Percentiles rank a stretch among this genome's conserved stretches.
These are phyloP conservation scores for Ustilago shanxiensis DNA, from an alignment of 1,284 basidiomycete species.

Conservation along the genomic window DNA sequence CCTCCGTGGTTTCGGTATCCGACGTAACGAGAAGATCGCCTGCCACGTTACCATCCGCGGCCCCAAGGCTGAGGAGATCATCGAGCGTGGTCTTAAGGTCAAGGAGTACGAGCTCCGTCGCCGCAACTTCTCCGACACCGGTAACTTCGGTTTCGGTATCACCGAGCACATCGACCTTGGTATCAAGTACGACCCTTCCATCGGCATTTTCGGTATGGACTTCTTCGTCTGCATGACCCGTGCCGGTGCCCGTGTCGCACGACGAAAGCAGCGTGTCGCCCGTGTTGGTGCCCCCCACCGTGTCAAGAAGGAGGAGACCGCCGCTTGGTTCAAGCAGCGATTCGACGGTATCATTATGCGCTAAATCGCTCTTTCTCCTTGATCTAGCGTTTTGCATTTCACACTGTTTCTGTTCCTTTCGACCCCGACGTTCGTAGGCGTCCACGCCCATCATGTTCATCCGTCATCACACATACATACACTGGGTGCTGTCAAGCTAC, in stretches of 20 bases:
- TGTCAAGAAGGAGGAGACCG: constrained; percentile 75
- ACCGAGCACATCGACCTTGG: constrained; percentile 92
- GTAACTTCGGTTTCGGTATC: constrained; percentile 70
- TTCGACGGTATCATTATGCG: constrained; percentile 69
- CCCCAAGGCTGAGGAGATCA: constrained; percentile 97
- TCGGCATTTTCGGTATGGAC: constrained; percentile 70
- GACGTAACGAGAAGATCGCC: constrained; percentile 99
- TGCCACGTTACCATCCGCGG: constrained; percentile 99
- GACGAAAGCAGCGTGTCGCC: constrained; percentile 89
- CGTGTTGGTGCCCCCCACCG: constrained; percentile 88
- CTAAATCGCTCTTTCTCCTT: constrained; percentile 34
- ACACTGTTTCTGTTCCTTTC: constrained; percentile 2
- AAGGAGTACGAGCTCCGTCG: constrained; percentile 97
- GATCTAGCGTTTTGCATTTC: not conserved
- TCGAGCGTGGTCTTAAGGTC: constrained; percentile 98
- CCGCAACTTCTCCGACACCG: constrained; percentile 84
- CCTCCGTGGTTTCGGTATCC: constrained; percentile 98
- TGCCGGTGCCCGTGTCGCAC: constrained; percentile 90
- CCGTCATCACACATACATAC: constrained; percentile 8
- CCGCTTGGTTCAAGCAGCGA: constrained; percentile 98
- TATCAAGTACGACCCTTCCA: constrained; percentile 75
- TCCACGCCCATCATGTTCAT: constrained; percentile 11
- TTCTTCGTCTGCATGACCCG: constrained; percentile 81
- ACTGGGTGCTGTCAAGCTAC: not conserved
- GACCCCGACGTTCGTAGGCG: constrained; percentile 4